Conservation (phyloP, 345 rosid species). For the Lepidium sativum region DNA sequence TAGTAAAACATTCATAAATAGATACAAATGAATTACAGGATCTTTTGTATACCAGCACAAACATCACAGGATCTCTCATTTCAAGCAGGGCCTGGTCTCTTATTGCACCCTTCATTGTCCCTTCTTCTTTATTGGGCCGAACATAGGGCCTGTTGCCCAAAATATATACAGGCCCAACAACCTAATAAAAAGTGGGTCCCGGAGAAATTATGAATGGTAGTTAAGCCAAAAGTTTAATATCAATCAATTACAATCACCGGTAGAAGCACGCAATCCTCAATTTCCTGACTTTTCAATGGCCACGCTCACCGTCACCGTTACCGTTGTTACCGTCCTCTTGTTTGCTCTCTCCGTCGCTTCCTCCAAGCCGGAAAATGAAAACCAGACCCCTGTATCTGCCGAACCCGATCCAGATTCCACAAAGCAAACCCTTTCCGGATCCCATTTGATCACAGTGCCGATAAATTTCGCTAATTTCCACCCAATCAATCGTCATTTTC, state of each 20-base stretch:
- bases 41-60: constrained; percentile 55
- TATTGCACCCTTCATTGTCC: constrained; percentile 52
- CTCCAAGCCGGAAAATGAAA: constrained; percentile 3
- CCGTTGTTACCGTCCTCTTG: constrained; percentile 13
- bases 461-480: constrained; percentile 18
- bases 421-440: neutral
- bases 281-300: constrained; percentile 10
- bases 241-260: neutral
- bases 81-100: constrained; percentile 60
- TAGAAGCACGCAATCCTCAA: no score
- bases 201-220: no score
- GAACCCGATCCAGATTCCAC: constrained; percentile 1
- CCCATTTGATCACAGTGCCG: constrained; percentile 16
- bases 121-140: no score
- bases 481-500: constrained; percentile 27
- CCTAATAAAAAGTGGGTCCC: no score
- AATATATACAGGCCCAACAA: no score
- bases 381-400: neutral
- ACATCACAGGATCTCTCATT: constrained; percentile 59
- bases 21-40: no score
- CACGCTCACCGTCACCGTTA: neutral
- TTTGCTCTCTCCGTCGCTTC: constrained; percentile 11
- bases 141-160: no score
- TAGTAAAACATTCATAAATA: no score
- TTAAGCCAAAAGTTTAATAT: no score